phyloP scores from a whole-genome alignment of 805 yeast species.

The Wickerhamiella kazuoi region DNA sequence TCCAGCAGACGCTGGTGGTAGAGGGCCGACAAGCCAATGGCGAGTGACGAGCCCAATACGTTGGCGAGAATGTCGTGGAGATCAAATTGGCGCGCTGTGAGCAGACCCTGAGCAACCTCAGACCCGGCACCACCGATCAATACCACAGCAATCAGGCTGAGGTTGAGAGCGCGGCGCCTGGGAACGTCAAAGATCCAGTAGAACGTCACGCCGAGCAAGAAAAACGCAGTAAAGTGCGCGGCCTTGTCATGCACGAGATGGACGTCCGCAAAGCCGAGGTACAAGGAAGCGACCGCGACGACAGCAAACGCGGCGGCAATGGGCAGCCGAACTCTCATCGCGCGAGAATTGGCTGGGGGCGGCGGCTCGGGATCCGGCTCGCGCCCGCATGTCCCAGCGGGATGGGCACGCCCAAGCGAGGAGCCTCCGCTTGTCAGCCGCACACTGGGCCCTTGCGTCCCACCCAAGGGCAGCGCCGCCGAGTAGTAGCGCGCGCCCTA shows the following conservation, averaged over 20 bases:
- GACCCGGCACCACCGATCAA: constrained; percentile 24
- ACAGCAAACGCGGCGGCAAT: constrained; percentile 12
- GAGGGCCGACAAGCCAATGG: constrained; percentile 18
- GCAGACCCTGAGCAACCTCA: constrained; percentile 22
- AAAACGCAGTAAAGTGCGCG: constrained; percentile 23
- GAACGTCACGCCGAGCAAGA: constrained; percentile 22
- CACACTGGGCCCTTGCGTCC: too few species aligned
- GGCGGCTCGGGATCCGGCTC: too few species aligned
- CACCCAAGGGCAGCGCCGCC: too few species aligned
- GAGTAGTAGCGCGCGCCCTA: too few species aligned
- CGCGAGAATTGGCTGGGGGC: too few species aligned
- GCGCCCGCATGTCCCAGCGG: too few species aligned
- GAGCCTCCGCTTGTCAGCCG: too few species aligned
- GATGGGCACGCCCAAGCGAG: too few species aligned
- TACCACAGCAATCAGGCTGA: constrained; percentile 21
- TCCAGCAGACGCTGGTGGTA: constrained; percentile 22
- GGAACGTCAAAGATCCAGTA: constrained; percentile 27
- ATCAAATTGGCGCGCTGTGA: constrained; percentile 22
- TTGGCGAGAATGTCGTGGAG: constrained; percentile 23
- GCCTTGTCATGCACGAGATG: constrained; percentile 25
- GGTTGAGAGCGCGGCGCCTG: constrained; percentile 21
- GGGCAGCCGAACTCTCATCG: constrained; percentile 13
- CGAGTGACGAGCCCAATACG: constrained; percentile 20
- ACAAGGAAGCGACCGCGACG: constrained; percentile 9
- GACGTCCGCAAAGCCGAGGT: constrained; percentile 17